Conservation (phyloP, 331 rosid species). For the Cydonia oblonga region DNA sequence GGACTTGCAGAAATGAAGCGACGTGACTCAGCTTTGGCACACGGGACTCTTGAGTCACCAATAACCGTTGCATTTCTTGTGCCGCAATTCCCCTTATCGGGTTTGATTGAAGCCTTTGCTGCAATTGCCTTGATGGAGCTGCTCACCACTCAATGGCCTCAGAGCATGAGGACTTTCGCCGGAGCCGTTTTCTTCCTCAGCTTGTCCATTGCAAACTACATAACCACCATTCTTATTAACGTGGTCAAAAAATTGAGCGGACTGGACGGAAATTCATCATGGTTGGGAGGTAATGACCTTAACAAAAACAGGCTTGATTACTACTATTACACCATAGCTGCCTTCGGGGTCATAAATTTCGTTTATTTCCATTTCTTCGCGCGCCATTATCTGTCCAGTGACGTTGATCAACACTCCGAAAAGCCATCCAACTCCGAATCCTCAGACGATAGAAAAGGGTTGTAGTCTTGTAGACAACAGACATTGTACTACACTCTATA, state of each 20-base stretch:
- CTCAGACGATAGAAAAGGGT: not conserved
- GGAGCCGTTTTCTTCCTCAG: constrained; percentile 47
- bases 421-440: not conserved
- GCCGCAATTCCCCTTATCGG: constrained; percentile 30
- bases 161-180: constrained; percentile 44
- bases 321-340: constrained; percentile 37
- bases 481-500: not conserved
- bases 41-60: constrained; percentile 23
- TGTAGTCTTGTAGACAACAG: not conserved
- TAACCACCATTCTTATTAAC: constrained; percentile 21
- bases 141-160: constrained; percentile 42
- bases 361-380: constrained; percentile 30
- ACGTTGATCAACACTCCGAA: not conserved
- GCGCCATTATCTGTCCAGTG: constrained; percentile 9
- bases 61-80: constrained; percentile 28
- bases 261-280: constrained; percentile 10
- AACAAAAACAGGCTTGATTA: constrained; percentile 47
- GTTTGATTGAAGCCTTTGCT: constrained; percentile 41
- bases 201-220: constrained; percentile 28
- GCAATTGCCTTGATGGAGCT: constrained; percentile 51
- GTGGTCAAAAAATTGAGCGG: constrained; percentile 4
- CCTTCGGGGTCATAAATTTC: constrained; percentile 23
- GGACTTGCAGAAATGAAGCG: constrained; percentile 33
- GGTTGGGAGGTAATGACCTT: constrained; percentile 54
- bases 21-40: constrained; percentile 15